Percentiles rank a stretch among this genome's conserved stretches.
These are phyloP conservation scores for Truncatella angustata DNA, from an alignment of 2,329 filamentous ascomycete genomes.

Conservation along the genomic window DNA sequence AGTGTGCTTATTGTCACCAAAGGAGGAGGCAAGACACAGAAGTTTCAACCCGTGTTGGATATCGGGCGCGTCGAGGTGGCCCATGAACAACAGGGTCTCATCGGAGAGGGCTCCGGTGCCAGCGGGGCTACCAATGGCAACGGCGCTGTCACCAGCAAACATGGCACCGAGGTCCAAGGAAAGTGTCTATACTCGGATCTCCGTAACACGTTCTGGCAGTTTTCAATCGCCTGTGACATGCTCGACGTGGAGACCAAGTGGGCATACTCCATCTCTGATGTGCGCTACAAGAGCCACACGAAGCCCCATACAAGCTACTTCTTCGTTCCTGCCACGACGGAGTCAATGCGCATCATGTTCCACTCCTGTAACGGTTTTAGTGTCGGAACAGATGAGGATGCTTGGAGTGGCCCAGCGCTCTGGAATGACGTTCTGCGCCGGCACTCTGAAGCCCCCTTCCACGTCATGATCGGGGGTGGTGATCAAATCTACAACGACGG, in stretches of 20 bases:
- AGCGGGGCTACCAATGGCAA: conserved; percentile 29
- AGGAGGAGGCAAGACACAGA: conserved; percentile 62
- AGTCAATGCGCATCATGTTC: conserved; percentile 98
- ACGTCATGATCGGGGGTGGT: conserved; percentile 92
- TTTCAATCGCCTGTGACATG: conserved; percentile 78
- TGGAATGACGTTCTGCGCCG: conserved; percentile 91
- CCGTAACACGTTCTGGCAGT: conserved; percentile 87
- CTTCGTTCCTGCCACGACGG: conserved; percentile 76
- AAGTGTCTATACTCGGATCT: conserved; percentile 63
- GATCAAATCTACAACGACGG: conserved; percentile 98
- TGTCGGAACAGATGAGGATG: conserved; percentile 66
- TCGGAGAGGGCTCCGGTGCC: conserved; percentile 27
- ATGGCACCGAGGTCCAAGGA: conserved; percentile 45
- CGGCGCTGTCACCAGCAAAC: conserved; percentile 41
- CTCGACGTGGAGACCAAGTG: conserved; percentile 68
- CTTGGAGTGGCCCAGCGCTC: conserved; percentile 85
- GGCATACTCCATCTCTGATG: conserved; percentile 70
- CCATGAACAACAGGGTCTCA: conserved; percentile 19
- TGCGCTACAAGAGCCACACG: conserved; percentile 58
- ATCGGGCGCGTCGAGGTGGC: conserved; percentile 41
- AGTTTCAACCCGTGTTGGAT: conserved; percentile 56
- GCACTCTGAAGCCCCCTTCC: conserved; percentile 79
- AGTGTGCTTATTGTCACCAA: conserved; percentile 81
- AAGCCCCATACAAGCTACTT: conserved; percentile 67
- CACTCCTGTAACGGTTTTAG: conserved; percentile 98